Evolutionary conservation across 129 eudicot genomes (phyloP).

Genomic region (Artemisia annua): DNA sequence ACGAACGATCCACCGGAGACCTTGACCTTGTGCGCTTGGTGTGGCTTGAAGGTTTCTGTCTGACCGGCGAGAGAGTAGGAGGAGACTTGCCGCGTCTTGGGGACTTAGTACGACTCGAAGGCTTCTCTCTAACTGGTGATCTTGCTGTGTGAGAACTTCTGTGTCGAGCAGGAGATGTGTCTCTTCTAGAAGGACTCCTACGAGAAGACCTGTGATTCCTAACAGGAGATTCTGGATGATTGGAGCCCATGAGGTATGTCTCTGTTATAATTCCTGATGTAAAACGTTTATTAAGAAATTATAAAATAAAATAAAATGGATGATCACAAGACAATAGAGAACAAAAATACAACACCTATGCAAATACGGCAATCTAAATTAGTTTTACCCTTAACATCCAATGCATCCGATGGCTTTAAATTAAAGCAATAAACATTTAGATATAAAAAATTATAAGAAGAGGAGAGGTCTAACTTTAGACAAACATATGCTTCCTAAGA

Average conservation of each 20-base stretch:
- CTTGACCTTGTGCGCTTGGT: constrained; percentile 41
- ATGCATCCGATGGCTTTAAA: no score
- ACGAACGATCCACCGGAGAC: constrained; percentile 44
- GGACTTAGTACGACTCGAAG: constrained; percentile 49
- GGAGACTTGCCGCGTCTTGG: constrained; percentile 67
- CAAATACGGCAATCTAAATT: background rate
- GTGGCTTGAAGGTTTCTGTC: constrained; percentile 50
- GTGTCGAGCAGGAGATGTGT: constrained; percentile 65
- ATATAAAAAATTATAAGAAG: no score
- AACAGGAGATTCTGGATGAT: constrained; percentile 58
- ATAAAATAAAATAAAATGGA: background rate
- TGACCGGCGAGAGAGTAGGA: constrained; percentile 40
- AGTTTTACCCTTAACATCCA: no score
- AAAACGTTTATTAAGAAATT: background rate
- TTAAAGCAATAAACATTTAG: background rate
- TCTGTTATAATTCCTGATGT: constrained; percentile 27
- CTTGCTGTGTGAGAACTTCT: constrained; percentile 55
- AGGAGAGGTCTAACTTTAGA: no score
- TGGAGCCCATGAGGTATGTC: constrained; percentile 36
- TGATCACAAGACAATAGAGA: background rate
- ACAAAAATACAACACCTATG: background rate
- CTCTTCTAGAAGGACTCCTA: constrained; percentile 68
- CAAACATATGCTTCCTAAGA: no score
- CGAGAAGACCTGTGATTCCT: constrained; percentile 59
- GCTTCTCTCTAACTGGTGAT: constrained; percentile 48